Base-by-base conservation (phyloP, 345 rosid species). In the Syzygium aromaticum region DNA sequence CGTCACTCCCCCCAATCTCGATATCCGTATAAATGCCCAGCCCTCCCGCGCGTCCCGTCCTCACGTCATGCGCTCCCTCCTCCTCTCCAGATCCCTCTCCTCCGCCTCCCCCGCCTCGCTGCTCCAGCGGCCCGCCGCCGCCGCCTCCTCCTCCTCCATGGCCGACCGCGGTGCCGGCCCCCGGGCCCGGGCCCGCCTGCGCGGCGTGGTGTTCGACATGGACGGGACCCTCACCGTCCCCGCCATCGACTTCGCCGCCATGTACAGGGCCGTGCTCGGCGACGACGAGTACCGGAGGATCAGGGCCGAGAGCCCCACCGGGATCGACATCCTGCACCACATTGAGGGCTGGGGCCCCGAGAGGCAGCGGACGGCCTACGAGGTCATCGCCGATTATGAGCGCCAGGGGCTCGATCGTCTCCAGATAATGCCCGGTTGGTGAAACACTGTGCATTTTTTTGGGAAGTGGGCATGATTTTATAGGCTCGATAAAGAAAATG, bases 171-270 rank as follows among this genome's bases (percentile, higher is more conserved):
- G 11, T 17, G 7, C 15, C 13, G 5, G 3, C 33, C 49, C 49
- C 23, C 80, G 46, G 7, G 46, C 49, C 13, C 49, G 49, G 0
- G 80, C 94, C 53, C 95, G 94, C 54, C 91, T 93, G 12, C 91
- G 95, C 56, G 95, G 98, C 27, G 91, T 95, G 67, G 95, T 95
- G 17, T 95, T 95, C 90, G 95, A 95, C 89, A 94, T 95, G 98
- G 99, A 97, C 89, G 97, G 98, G 51, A 97, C 99, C 87, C 92
- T 97, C 77, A 97, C 98, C 43, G 95, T 96, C 77, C 98, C 98
- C n/a, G 96, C 89, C 78, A 97, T 97, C 89, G 98, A 97, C 88
- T 97, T 97, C 91, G 89, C 96, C 2, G 93, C 98, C 88, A 97
- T 97, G 99, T 95, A 96, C 93, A 92, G 88, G 88, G 87, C 94